These are phyloP conservation scores for Pythium vanterpoolii DNA, from an alignment of 352 stramenopile species.

Conservation along the genomic window DNA sequence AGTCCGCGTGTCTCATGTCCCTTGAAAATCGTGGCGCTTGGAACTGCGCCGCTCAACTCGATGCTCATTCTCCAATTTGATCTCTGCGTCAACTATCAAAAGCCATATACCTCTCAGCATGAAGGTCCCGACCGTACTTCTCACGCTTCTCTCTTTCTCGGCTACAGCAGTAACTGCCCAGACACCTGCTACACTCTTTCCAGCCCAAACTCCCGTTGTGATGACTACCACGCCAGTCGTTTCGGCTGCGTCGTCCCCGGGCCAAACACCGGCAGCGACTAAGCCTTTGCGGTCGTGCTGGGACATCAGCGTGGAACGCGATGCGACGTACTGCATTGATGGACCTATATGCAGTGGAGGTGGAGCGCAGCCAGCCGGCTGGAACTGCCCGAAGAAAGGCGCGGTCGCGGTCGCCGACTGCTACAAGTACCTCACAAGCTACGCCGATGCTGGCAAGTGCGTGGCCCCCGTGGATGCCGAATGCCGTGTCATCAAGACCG, in stretches of 20 bases:
- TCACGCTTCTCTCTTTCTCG: too few relatives aligned
- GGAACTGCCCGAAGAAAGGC: conserved; percentile 51
- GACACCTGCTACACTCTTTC: too few relatives aligned
- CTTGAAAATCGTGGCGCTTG: not conserved
- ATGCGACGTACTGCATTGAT: conserved; percentile 70
- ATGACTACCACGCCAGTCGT: too few relatives aligned
- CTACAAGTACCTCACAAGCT: conserved; percentile 46
- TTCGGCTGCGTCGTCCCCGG: too few relatives aligned
- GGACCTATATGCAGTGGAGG: conserved; percentile 61
- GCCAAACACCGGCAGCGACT: too few relatives aligned
- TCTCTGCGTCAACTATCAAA: too few relatives aligned
- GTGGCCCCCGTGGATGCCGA: conserved; percentile 41
- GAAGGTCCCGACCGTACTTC: too few relatives aligned
- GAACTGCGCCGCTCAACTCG: not conserved
- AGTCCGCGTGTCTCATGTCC: not conserved
- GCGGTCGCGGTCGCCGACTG: conserved; percentile 54
- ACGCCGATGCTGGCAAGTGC: conserved; percentile 38
- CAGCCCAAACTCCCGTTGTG: too few relatives aligned
- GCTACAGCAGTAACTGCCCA: too few relatives aligned
- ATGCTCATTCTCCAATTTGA: too few relatives aligned
- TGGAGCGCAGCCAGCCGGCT: conserved; percentile 32
- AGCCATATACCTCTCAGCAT: too few relatives aligned
- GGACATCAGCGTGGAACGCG: conserved; percentile 60
- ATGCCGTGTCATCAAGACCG: conserved; percentile 59
- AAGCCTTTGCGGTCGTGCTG: too few relatives aligned